Base-by-base conservation (phyloP, 176 grass and related monocot genomes). In the Puccinellia tenuiflora region DNA sequence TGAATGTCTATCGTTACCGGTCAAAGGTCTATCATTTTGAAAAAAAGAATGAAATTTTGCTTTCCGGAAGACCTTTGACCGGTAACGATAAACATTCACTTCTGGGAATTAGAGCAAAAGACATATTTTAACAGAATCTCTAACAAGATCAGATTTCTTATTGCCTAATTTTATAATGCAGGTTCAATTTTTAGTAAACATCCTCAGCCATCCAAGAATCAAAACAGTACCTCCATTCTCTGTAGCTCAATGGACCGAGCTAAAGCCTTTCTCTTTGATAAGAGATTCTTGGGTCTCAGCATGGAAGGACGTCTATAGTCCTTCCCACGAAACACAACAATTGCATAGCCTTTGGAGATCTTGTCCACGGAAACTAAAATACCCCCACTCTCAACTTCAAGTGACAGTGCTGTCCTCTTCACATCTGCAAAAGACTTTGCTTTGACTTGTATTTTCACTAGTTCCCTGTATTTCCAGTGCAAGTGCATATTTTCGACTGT, bases 401-500 rank as follows among this genome's bases (percentile, higher is more conserved):
- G 92, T 29, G 92, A 91, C 22, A 98, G 76, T 9, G 96, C 96
- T 34, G 83, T 84, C 68, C 67, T 82, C 81, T 88, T 93, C 40
- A 95, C 96, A n/a, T 93, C 87, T 26, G 73, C 75, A 78, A 95
- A 91, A 74, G 83, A 88, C 60, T 93, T 98, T 37, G 83, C 70
- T 81, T 95, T 98, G 46, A 95, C 82, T 71, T 93, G 65, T 63
- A 98, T 86, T 77, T 98, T 98, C 28, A 98, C 92, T 18, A 95
- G 42, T 81, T 98, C 96, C 81, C 96, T 92, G 81, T 98, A 94
- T 30, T 98, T 98, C 95, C 95, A 98, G 79, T 98, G 95, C 88
- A 98, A 89, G 86, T 98, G 95, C 92, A 98, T 98, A 60, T 95
- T 98, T 79, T 98, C 96, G 26, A 98, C 88, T 16, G 93, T 94